Evolutionary conservation across 2,329 filamentous ascomycete genomes (phyloP), one percentile per base, ranked within the genome.

Genomic region (Trichoderma koningiopsis): DNA sequence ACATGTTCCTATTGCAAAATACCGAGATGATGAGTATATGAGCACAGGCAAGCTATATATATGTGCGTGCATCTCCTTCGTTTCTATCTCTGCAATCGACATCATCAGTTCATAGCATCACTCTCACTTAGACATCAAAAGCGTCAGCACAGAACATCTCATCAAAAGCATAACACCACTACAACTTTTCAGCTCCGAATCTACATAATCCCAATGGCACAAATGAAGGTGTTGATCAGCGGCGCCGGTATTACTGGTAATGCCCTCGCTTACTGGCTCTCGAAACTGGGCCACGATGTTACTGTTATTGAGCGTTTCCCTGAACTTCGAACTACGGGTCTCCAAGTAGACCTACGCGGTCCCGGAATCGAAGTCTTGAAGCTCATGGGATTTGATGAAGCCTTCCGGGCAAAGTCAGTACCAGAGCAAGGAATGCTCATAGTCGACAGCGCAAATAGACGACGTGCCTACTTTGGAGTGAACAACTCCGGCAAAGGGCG

Each of bases 361-460:
- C 79, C 81, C 22, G 83, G 82, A 2, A 75, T 84, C 4, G 72
- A 76, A 4, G 76, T 81, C 5, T 75, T 82, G n/a, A 74, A 79
- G 29, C 76, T 74, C 16, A 80, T 84, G 75, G 81, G 82, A 0
- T 71, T 82, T 10, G 74, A 76, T 0, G 73, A 73, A 0, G 74
- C 85, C 22, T 78, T 78, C 5, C 74, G 71, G 11, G 77, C 76
- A 22, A 72, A 74, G 83, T 86, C 19, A 72, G 82, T 13, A 2
- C 61, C 61, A 13, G 85, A 89, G 77, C 71, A 77, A 53, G 88
- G 87, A 5, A n/a, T 86, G 2, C 73, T 79, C 24, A 70, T 87
- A 14, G 80, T 88, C 37, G 79, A 87, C 72, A 70, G 0, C 70
- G 76, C 1, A 81, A 83, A 68, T 75, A 74, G 1, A 70, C 74